A percentile compares a stretch with the other conserved stretches of the same genome.
phyloP scores from a whole-genome alignment of 495 filamentous ascomycete genomes.

The Jackrogersella minutella region DNA sequence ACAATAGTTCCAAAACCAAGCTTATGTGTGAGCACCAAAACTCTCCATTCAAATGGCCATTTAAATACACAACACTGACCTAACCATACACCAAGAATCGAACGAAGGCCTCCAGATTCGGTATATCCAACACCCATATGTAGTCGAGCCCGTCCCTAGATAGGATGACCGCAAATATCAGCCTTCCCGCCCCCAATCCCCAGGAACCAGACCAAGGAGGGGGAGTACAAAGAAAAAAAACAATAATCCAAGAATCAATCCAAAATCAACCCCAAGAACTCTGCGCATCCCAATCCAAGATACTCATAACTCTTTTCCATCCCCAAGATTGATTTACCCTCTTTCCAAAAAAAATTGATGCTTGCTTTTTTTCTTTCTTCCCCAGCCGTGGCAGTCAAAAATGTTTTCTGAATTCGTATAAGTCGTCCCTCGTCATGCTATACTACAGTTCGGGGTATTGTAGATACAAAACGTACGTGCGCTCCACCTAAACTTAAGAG shows the following conservation, averaged over 20 bases:
- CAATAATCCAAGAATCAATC: too few species aligned
- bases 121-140: background rate
- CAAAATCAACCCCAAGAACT: slow-evolving; percentile 12
- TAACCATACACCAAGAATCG: slow-evolving; percentile 34
- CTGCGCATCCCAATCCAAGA: slow-evolving; percentile 7
- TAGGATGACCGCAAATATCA: background rate
- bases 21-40: slow-evolving; percentile 13
- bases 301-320: background rate
- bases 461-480: slow-evolving; percentile 14
- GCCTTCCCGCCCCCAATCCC: slow-evolving; percentile 10
- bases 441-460: slow-evolving; percentile 23
- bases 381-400: too few species aligned
- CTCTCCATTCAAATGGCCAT: slow-evolving; percentile 29
- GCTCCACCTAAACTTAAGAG: background rate
- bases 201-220: slow-evolving; percentile 25
- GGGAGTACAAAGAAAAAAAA: background rate
- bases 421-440: slow-evolving; percentile 32
- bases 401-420: slow-evolving; percentile 11
- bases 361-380: too few species aligned
- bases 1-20: background rate
- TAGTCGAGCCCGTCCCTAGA: background rate
- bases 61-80: slow-evolving; percentile 25
- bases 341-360: slow-evolving; percentile 15
- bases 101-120: slow-evolving; percentile 9
- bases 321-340: slow-evolving; percentile 18